Percentiles rank a stretch among this genome's conserved stretches.
These are phyloP conservation scores for Diversispora eburnea DNA, from an alignment of 192 early-diverging fungal species.

Conservation along the genomic window DNA sequence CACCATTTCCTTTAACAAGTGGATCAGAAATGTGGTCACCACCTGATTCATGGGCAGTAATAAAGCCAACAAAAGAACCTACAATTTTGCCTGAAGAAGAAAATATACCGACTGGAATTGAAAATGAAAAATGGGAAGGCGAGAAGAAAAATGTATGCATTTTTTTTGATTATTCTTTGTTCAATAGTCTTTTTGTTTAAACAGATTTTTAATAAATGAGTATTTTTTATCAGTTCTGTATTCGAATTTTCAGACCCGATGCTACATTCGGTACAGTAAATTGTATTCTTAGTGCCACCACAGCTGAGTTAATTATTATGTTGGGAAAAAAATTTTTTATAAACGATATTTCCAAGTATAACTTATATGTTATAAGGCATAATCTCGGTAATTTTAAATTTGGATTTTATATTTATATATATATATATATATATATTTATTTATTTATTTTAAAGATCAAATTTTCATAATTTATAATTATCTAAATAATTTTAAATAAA, in stretches of 20 bases:
- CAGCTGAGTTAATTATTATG: slow-evolving; percentile 69
- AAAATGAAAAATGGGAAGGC: slow-evolving; percentile 18
- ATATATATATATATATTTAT: too few species aligned
- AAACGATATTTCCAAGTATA: slow-evolving; percentile 57
- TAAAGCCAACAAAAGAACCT: slow-evolving; percentile 45
- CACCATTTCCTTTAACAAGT: slow-evolving; percentile 1
- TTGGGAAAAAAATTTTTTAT: slow-evolving; percentile 82
- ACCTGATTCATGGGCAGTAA: slow-evolving; percentile 72
- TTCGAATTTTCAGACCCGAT: slow-evolving; percentile 78
- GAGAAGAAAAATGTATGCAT: slow-evolving; percentile 24
- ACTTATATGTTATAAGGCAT: slow-evolving; percentile 41
- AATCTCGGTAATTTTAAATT: slow-evolving; percentile 39
- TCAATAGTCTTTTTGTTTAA: slow-evolving; percentile 37
- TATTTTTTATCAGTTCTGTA: slow-evolving; percentile 47
- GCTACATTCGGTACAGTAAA: slow-evolving; percentile 77
- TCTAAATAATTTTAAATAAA: slow-evolving; percentile 25
- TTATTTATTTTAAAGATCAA: not conserved
- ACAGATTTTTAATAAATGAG: slow-evolving; percentile 35
- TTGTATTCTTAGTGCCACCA: slow-evolving; percentile 63
- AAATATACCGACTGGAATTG: slow-evolving; percentile 33
- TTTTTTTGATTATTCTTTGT: slow-evolving; percentile 9
- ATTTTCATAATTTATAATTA: slow-evolving; percentile 8
- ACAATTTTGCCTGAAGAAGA: slow-evolving; percentile 28
- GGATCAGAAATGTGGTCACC: slow-evolving; percentile 55
- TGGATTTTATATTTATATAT: not conserved